A percentile compares a stretch with the other conserved stretches of the same genome.
These are phyloP conservation scores for Candida glaebosa DNA, from an alignment of 805 yeast species.

Conservation along the genomic window DNA sequence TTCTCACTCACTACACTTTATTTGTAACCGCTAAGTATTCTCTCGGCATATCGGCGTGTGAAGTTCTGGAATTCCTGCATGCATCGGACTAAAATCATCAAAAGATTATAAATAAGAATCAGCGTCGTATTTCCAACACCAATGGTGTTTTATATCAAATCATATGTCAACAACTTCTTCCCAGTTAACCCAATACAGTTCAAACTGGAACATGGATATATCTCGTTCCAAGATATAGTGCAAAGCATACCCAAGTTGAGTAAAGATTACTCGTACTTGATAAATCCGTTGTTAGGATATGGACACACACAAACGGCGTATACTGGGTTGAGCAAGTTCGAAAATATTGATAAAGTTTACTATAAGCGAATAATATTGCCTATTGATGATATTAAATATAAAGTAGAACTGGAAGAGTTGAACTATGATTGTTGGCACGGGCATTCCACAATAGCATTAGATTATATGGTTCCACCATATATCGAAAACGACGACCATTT, in stretches of 20 bases:
- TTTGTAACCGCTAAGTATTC: no score
- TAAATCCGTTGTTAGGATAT: slow-evolving; percentile 45
- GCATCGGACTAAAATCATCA: background rate
- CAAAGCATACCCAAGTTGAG: slow-evolving; percentile 38
- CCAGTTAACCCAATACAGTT: slow-evolving; percentile 24
- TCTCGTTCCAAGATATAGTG: slow-evolving; percentile 31
- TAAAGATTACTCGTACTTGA: slow-evolving; percentile 33
- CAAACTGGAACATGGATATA: slow-evolving; percentile 7
- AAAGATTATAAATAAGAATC: background rate
- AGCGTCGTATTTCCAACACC: background rate
- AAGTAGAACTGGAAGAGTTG: slow-evolving; percentile 23
- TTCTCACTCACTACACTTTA: no score
- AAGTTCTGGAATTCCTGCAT: background rate
- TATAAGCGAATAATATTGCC: slow-evolving; percentile 43
- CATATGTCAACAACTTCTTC: slow-evolving; percentile 20
- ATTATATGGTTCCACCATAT: slow-evolving; percentile 33
- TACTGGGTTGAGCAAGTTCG: slow-evolving; percentile 42
- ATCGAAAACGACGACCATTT: slow-evolving; percentile 18
- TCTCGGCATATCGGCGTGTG: background rate
- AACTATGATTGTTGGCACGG: slow-evolving; percentile 41
- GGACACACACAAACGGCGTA: slow-evolving; percentile 52
- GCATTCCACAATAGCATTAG: slow-evolving; percentile 46
- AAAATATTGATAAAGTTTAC: slow-evolving; percentile 37
- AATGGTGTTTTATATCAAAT: slow-evolving; percentile 13
- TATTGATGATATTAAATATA: slow-evolving; percentile 25